Percentiles rank a stretch among this genome's conserved stretches.
phyloP scores from a whole-genome alignment of 306 rosid genomes.

The Amphicarpaea edgeworthii region DNA sequence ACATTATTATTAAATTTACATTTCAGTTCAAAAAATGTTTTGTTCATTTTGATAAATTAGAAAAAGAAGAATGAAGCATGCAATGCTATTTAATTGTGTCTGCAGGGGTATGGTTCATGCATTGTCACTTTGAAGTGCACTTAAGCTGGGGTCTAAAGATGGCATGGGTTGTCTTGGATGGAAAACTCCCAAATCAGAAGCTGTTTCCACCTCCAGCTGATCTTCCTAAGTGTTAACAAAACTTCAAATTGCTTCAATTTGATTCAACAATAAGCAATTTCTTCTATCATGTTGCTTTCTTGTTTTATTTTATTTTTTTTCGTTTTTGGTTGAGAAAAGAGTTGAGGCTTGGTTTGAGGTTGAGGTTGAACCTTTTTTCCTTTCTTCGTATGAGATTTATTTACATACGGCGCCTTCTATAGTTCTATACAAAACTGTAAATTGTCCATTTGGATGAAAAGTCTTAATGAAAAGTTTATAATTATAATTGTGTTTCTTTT shows the following conservation, averaged over 20 bases:
- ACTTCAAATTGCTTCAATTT: neutral
- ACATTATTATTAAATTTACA: neutral
- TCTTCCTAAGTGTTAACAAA: neutral
- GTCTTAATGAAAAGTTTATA: neutral
- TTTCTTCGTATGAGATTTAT: constrained; percentile 19
- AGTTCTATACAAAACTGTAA: constrained; percentile 2
- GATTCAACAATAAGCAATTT: neutral
- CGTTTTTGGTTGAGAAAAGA: neutral
- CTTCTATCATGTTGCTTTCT: neutral
- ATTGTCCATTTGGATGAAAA: constrained; percentile 10
- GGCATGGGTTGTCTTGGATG: no score
- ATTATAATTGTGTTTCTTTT: no score
- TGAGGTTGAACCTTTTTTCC: neutral
- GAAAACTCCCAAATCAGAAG: no score
- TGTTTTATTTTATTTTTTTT: neutral
- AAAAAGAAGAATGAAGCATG: neutral
- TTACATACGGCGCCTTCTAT: constrained; percentile 7
- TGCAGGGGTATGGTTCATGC: no score
- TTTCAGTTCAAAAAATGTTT: neutral
- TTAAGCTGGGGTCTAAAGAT: no score
- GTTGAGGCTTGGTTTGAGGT: neutral
- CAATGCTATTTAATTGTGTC: neutral
- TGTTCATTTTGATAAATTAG: neutral
- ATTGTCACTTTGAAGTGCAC: no score
- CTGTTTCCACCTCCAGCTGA: no score